Base-by-base conservation (phyloP, 768 basidiomycete genomes). In the Harrya chromipes region DNA sequence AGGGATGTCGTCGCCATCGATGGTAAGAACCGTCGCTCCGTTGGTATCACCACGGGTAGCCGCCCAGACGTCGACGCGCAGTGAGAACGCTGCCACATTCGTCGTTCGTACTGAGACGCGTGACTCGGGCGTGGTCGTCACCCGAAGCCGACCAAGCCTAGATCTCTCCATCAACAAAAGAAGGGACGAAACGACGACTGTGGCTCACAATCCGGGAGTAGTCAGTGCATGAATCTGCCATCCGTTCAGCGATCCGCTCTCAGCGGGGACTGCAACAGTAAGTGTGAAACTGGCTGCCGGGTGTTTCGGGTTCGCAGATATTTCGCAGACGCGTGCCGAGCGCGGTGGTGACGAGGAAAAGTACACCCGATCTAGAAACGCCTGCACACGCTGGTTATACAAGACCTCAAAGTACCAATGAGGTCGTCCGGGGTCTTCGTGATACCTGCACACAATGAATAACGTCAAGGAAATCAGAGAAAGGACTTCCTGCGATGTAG, bases 351-450 rank as follows among this genome's bases (percentile, higher is more conserved):
- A 26, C 8, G 43, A 57, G n/a, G 49, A 40, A 34, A 51, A 55
- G 36, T 50, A 53, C 27, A 67, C 51, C 0, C 63, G 52, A 26
- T 81, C 72, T 40, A 93, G 52, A 63, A 91, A 92, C 0, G 57
- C 54, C 45, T 78, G 70, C 2, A 87, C 85, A 17, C 68, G 65
- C 11, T 73, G 61, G 52, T 81, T 86, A 33, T 70, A 67, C 40
- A 93, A 72, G 23, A 87, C 70, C 4, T 72, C 65, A 3, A 75
- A 65, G 63, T 87, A 92, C 85, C 88, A 93, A 62, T 93, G 90
- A 3, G 73, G 74, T 57, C 79, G 61, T 8, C 77, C 76, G 2
- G 74, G 66, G 43, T 85, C 84, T 67, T 93, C 90, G 16, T 74
- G 68, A 54, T 79, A 79, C 16, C 84, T 87, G 47, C 4, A 17